Evolutionary conservation across 2,329 filamentous ascomycete species (phyloP).

Genomic region (Lanzia echinophila): DNA sequence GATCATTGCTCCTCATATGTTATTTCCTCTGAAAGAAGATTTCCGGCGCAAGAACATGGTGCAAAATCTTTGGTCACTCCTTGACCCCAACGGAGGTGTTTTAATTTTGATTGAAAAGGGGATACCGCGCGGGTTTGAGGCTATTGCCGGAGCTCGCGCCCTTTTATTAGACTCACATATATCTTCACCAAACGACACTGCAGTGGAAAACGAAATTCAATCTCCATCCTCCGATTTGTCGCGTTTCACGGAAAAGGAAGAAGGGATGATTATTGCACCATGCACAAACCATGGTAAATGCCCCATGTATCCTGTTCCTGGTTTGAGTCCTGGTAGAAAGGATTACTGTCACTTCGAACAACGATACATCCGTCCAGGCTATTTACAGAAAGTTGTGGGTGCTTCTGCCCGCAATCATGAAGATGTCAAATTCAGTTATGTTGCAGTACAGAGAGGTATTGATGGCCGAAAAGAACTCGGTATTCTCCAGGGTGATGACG

Average conservation of each 20-base stretch:
- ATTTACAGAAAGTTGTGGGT: conserved; percentile 70
- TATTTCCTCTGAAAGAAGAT: conserved; percentile 70
- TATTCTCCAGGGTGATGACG: conserved; percentile 46
- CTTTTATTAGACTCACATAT: conserved; percentile 73
- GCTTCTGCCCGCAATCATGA: conserved; percentile 72
- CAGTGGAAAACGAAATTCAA: conserved; percentile 32
- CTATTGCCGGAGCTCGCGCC: conserved; percentile 76
- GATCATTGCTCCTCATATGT: conserved; percentile 78
- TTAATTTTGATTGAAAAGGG: conserved; percentile 88
- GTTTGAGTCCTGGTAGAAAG: conserved; percentile 66
- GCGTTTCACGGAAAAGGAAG: conserved; percentile 40
- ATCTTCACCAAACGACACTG: conserved; percentile 48
- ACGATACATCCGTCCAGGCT: conserved; percentile 76
- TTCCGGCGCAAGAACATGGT: conserved; percentile 72
- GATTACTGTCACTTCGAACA: conserved; percentile 91
- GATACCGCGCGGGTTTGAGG: conserved; percentile 84
- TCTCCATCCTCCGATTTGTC: conserved; percentile 17
- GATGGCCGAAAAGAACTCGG: conserved; percentile 37
- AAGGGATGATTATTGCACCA: conserved; percentile 60
- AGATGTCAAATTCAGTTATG: conserved; percentile 83
- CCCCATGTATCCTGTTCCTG: conserved; percentile 76
- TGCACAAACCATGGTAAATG: conserved; percentile 88
- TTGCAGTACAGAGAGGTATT: conserved; percentile 75
- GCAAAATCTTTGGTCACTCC: conserved; percentile 82
- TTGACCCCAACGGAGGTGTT: conserved; percentile 78